Evolutionary conservation across 2,329 filamentous ascomycete genomes (phyloP), one percentile per base, ranked within the genome.

Genomic region (Curvularia hawaiiensis): DNA sequence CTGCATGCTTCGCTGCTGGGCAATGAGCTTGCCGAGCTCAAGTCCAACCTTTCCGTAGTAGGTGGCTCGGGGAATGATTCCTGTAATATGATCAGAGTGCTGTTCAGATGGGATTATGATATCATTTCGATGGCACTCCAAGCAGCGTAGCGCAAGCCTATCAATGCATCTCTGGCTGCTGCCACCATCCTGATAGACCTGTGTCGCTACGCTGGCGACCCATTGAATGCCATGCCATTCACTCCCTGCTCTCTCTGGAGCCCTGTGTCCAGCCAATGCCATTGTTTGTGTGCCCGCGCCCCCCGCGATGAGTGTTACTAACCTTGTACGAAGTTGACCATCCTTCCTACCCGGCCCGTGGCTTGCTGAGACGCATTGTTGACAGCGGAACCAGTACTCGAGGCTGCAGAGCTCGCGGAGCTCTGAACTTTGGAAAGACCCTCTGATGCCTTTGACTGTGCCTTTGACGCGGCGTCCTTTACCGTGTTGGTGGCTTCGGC

Each of bases 21-120:
- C 92, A 67, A 98, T 87, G 68, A 97, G 85, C 85, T 91, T 96
- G 76, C 85, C 85, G 60, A 98, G 84, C 84, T 99, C 95, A 65
- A 93, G 81, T 71, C 85, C 90, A 75, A 98, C 94, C 78, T 88
- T 90, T 73, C 89, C 88, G 84, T 98, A 99, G 87, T 97, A 97
- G 76, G 96, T 76, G 64, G 92, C 89, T 62, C 88, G 88, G 69
- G 95, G 95, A 68, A 93, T 86, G 82, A 95, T 85, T 79, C 88
- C 94, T 97, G 75, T 14, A 18, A 24, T 20, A 50, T 3, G 54
- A 66, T 71, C 57, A 74, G 66, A 33, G 8, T 10, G 18, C 28
- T 3, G n/a, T 18, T 40, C 31, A 31, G 7, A 6, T 16, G 33
- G 14, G 9, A 33, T 18, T 11, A 10, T 39, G 6, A 12, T 5